A percentile compares a stretch with the other conserved stretches of the same genome.
These are phyloP conservation scores for Ophiocordyceps camponoti-floridani DNA, from an alignment of 2,329 filamentous ascomycete genomes.

Conservation along the genomic window DNA sequence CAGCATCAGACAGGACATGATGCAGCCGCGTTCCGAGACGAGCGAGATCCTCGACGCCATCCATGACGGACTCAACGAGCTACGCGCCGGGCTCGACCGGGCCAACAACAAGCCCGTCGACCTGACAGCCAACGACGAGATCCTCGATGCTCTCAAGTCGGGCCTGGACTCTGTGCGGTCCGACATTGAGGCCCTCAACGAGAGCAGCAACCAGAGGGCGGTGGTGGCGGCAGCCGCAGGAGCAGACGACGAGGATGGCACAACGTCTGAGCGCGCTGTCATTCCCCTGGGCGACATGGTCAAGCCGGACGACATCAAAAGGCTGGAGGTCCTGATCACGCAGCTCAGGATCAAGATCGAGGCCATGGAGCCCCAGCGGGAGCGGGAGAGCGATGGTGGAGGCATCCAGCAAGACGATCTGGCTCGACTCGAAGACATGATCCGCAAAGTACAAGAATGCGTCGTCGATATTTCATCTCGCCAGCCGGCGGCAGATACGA, in stretches of 20 bases:
- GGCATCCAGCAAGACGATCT: slow-evolving; percentile 35
- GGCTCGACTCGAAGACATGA: slow-evolving; percentile 32
- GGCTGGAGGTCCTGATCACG: slow-evolving; percentile 66
- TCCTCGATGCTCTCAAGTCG: slow-evolving; percentile 72
- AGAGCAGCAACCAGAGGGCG: slow-evolving; percentile 29
- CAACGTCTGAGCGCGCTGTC: slow-evolving; percentile 8
- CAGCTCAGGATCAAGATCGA: slow-evolving; percentile 77
- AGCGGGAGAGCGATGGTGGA: slow-evolving; percentile 3
- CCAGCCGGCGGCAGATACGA: slow-evolving; percentile 7
- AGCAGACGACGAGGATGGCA: slow-evolving; percentile 6
- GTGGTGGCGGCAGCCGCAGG: slow-evolving; percentile 32
- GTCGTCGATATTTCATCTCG: slow-evolving; percentile 25
- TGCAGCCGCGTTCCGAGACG: slow-evolving; percentile 48
- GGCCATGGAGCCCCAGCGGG: slow-evolving; percentile 15
- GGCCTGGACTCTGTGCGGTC: slow-evolving; percentile 58
- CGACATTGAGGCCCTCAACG: slow-evolving; percentile 66
- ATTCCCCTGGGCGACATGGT: slow-evolving; percentile 28
- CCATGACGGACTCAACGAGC: slow-evolving; percentile 67
- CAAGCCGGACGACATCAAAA: slow-evolving; percentile 61
- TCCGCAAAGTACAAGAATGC: slow-evolving; percentile 26
- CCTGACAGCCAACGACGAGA: slow-evolving; percentile 73
- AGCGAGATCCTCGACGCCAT: slow-evolving; percentile 80
- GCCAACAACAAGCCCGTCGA: slow-evolving; percentile 65
- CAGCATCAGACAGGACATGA: slow-evolving; percentile 57
- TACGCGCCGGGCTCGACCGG: slow-evolving; percentile 61